Base-by-base conservation (phyloP, 768 basidiomycete species). In the Trametes meyenii region DNA sequence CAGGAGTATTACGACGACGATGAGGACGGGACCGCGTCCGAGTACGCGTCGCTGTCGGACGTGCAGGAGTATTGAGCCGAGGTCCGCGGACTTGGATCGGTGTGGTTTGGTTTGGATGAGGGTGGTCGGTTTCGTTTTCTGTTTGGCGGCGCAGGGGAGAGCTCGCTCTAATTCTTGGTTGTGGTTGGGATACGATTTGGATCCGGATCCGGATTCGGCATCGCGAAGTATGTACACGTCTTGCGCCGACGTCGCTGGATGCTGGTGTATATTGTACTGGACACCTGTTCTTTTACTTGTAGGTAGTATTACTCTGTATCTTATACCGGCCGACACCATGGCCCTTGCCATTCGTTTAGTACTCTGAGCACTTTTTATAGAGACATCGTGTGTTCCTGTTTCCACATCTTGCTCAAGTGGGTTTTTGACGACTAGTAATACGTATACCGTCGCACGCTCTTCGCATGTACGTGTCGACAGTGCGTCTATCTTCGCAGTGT, bases 1-100 rank as follows among this genome's bases (percentile, higher is more conserved):
- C 82, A 85, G 68, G 92, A 94, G 74, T 93, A 91, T 65, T 85
- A 92, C 66, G 88, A 90, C 65, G 84, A 87, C 60, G 86, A 92
- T 65, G 88, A 91, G 64, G 84, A 86, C 61, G 82, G 81, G 69
- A 87, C 87, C 14, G 81, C 86, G 36, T 90, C 88, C 7, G 90
- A 92, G 64, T 92, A 92, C 68, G 90, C 88, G 16, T 91, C 89
- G 10, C 75, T 92, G 48, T 82, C 83, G n/a, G 87, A 91, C 67
- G 82, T 88, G n/a, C 86, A 90, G 64, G 89, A 89, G 71, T 89
- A 88, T 67, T 89, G 67, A 74, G 3, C 3, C 26, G 1, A 16
- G 14, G 14, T 50, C 17, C 11, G 29, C 11, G 48, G 13, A n/a
- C 14, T 51, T 0, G 61, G 26, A 14, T 50, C 14, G 48, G 12